Percentiles rank a stretch among this genome's conserved stretches.
phyloP scores from a whole-genome alignment of 371 early-diverging fungal species.

The Apophysomyces elegans region DNA sequence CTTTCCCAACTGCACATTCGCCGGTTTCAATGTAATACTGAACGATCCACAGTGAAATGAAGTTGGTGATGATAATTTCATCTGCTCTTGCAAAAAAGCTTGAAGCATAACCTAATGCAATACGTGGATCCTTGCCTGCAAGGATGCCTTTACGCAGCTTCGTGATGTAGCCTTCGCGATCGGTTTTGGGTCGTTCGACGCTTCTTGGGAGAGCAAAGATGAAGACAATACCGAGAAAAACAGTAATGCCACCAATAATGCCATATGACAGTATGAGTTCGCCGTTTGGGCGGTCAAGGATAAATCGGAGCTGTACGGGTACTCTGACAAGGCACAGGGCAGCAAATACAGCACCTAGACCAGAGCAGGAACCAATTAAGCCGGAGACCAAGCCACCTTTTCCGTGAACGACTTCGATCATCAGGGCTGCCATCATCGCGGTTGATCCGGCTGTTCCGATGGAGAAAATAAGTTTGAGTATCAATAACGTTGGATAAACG shows the following conservation, averaged over 20 bases:
- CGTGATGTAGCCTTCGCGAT: not conserved
- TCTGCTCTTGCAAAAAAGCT: slow-evolving; percentile 79
- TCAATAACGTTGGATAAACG: slow-evolving; percentile 59
- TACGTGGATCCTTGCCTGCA: slow-evolving; percentile 60
- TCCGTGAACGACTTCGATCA: slow-evolving; percentile 55
- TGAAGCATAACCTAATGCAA: slow-evolving; percentile 63
- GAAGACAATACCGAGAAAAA: slow-evolving; percentile 37
- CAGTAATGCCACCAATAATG: slow-evolving; percentile 47
- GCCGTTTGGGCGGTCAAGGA: slow-evolving; percentile 25
- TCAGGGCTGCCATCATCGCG: slow-evolving; percentile 70
- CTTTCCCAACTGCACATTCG: slow-evolving; percentile 42
- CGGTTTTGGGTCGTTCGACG: not conserved
- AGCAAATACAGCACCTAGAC: slow-evolving; percentile 56
- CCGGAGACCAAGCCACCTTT: slow-evolving; percentile 57
- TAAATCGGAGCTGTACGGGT: slow-evolving; percentile 30
- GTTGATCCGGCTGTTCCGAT: slow-evolving; percentile 72
- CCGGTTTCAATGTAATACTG: slow-evolving; percentile 63
- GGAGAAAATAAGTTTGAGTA: slow-evolving; percentile 58
- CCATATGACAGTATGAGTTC: slow-evolving; percentile 15
- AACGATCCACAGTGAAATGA: slow-evolving; percentile 77
- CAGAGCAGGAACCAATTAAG: slow-evolving; percentile 55
- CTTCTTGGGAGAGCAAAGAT: slow-evolving; percentile 46
- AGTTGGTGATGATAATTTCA: slow-evolving; percentile 74
- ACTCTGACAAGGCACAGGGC: slow-evolving; percentile 49
- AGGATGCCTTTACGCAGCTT: slow-evolving; percentile 39